Evolutionary conservation across 2,329 filamentous ascomycete genomes (phyloP).

Genomic region (Proliferodiscus dingleyae): DNA sequence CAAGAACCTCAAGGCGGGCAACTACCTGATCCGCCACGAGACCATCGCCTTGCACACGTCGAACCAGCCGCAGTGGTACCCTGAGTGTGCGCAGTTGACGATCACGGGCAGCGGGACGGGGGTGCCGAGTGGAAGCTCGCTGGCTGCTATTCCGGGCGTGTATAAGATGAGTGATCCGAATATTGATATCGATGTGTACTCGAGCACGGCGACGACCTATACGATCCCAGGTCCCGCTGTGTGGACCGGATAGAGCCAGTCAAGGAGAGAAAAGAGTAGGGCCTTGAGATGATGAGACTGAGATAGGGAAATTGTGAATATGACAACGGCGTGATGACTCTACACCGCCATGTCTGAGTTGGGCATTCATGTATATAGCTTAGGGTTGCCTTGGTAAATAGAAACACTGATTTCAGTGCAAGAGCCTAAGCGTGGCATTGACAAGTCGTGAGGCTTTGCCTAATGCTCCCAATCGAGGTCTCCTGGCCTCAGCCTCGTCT

Average conservation of each 20-base stretch:
- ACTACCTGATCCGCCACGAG: constrained; percentile 51
- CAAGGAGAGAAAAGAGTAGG: neutral
- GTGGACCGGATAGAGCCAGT: neutral
- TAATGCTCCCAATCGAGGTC: too few species aligned
- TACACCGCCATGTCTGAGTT: too few species aligned
- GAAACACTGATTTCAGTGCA: too few species aligned
- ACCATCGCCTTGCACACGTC: constrained; percentile 34
- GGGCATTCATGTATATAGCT: too few species aligned
- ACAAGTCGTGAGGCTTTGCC: too few species aligned
- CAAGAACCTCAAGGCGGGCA: constrained; percentile 37
- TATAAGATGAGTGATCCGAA: neutral
- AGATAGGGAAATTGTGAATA: too few species aligned
- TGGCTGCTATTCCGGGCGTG: neutral
- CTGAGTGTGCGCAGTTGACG: constrained; percentile 46
- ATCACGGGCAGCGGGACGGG: constrained; percentile 40
- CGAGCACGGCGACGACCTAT: neutral
- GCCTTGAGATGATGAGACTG: too few species aligned
- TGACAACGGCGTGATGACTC: too few species aligned
- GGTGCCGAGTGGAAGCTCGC: constrained; percentile 28
- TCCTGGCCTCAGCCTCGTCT: too few species aligned
- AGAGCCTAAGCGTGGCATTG: too few species aligned
- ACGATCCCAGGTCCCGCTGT: neutral
- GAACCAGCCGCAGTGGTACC: constrained; percentile 42
- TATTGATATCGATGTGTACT: neutral
- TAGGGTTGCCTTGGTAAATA: too few species aligned